These are phyloP conservation scores for Triticum dicoccoides DNA, from an alignment of 176 grass and related monocot species.

Conservation along the genomic window DNA sequence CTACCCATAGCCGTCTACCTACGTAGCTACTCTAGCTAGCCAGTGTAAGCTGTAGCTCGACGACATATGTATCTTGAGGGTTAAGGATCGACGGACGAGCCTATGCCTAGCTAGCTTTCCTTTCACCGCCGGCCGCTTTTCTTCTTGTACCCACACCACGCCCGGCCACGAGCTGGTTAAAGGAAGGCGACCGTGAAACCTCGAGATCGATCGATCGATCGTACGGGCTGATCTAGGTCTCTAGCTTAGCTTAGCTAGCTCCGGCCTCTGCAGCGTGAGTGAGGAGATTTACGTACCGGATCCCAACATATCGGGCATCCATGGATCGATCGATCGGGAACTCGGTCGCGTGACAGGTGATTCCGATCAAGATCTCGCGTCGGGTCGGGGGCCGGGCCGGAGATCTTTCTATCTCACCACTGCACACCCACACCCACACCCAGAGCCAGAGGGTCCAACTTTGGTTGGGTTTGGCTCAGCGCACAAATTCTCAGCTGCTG, in stretches of 20 bases:
- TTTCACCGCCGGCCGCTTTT: neutral
- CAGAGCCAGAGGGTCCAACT: neutral
- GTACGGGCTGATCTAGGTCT: neutral
- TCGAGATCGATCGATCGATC: neutral
- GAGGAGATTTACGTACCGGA: neutral
- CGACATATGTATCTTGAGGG: slow-evolving; percentile 22
- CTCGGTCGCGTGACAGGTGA: neutral
- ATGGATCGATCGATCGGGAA: neutral
- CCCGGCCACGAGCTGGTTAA: neutral
- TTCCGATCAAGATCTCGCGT: neutral
- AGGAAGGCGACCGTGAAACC: neutral
- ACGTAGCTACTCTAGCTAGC: neutral
- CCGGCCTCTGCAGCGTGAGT: neutral
- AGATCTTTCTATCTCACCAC: neutral
- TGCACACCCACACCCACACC: neutral
- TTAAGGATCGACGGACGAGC: neutral
- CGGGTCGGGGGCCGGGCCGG: neutral
- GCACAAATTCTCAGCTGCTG: too few species aligned
- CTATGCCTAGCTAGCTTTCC: neutral
- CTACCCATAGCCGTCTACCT: neutral
- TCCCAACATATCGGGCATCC: slow-evolving; percentile 7
- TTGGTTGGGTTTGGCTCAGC: neutral
- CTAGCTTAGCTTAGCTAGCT: neutral
- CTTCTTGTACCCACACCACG: neutral
- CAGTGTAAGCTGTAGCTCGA: neutral